Conservation (phyloP, 2,329 filamentous ascomycete species). For the Cryphonectria carpinicola region DNA sequence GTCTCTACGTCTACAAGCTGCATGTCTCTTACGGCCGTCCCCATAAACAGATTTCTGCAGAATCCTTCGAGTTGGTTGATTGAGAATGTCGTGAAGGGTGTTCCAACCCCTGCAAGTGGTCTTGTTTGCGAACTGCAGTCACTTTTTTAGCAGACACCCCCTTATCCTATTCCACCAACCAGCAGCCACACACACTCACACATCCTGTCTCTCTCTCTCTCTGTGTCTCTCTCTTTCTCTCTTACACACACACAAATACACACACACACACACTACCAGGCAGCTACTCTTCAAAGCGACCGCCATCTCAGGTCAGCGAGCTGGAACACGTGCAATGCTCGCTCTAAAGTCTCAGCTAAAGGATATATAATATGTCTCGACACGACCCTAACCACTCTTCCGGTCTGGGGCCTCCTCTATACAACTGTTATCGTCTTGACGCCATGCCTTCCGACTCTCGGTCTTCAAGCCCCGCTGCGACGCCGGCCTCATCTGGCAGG, state of each 20-base stretch:
- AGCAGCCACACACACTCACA: not conserved
- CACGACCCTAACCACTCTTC: slow-evolving; percentile 15
- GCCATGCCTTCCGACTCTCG: slow-evolving; percentile 24
- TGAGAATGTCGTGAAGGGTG: slow-evolving; percentile 1
- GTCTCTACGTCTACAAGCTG: not conserved
- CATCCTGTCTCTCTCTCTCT: too few species aligned
- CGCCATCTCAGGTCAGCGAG: slow-evolving; percentile 9
- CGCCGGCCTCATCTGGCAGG: slow-evolving; percentile 24
- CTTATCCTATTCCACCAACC: not conserved
- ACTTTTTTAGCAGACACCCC: slow-evolving; percentile 3
- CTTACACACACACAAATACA: too few species aligned
- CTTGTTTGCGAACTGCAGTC: slow-evolving; percentile 9
- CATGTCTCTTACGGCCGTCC: not conserved
- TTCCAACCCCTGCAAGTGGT: slow-evolving; percentile 18
- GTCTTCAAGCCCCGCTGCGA: slow-evolving; percentile 24
- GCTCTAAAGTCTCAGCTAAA: not conserved
- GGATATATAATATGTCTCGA: slow-evolving; percentile 23
- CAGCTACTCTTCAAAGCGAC: not conserved
- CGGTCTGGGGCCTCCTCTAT: slow-evolving; percentile 18
- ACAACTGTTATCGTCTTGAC: slow-evolving; percentile 27
- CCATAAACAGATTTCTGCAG: not conserved
- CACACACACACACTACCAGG: not conserved
- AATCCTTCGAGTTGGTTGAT: slow-evolving; percentile 19
- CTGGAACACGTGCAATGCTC: slow-evolving; percentile 6
- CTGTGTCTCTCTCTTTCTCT: too few species aligned